Percentiles rank a stretch among this genome's conserved stretches.
These are phyloP conservation scores for Kokia cookei DNA, from an alignment of 441 rosid genomes.

Conservation along the genomic window DNA sequence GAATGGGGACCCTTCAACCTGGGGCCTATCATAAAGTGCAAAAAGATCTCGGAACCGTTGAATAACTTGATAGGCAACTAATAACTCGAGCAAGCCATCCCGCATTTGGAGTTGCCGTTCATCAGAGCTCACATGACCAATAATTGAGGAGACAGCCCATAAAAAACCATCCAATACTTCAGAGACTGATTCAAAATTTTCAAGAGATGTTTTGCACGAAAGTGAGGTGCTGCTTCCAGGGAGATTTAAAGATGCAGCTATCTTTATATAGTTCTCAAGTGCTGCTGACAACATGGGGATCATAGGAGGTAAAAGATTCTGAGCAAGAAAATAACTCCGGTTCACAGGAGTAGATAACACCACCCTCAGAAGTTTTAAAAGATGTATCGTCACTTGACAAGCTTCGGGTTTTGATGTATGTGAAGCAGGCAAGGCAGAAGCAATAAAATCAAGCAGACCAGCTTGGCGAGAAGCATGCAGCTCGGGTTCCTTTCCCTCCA, in stretches of 20 bases:
- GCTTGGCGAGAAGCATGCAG: conserved; percentile 79
- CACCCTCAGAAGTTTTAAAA: conserved; percentile 65
- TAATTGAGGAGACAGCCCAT: conserved; percentile 48
- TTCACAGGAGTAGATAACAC: conserved; percentile 53
- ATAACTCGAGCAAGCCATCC: conserved; percentile 68
- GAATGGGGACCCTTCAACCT: conserved; percentile 77
- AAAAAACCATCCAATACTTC: conserved; percentile 71
- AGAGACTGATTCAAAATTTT: conserved; percentile 55
- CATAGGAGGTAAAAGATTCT: conserved; percentile 75
- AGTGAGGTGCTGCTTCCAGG: conserved; percentile 31
- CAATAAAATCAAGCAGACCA: conserved; percentile 77
- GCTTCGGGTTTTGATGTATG: conserved; percentile 82
- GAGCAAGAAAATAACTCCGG: conserved; percentile 67
- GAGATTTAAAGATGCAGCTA: conserved; percentile 62
- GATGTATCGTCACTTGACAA: conserved; percentile 68
- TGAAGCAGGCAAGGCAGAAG: conserved; percentile 80
- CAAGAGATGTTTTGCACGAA: conserved; percentile 53
- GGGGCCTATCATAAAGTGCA: conserved; percentile 83
- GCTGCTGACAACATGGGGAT: conserved; percentile 76
- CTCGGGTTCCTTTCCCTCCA: conserved; percentile 78
- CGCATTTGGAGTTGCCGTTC: conserved; percentile 58
- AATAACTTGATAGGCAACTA: conserved; percentile 70
- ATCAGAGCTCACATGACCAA: conserved; percentile 58
- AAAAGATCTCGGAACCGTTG: conserved; percentile 69
- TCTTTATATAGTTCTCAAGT: conserved; percentile 74